Evolutionary conservation across 2,329 filamentous ascomycete species (phyloP), one percentile per base, ranked within the genome.

Genomic region (Stenocarpella maydis): DNA sequence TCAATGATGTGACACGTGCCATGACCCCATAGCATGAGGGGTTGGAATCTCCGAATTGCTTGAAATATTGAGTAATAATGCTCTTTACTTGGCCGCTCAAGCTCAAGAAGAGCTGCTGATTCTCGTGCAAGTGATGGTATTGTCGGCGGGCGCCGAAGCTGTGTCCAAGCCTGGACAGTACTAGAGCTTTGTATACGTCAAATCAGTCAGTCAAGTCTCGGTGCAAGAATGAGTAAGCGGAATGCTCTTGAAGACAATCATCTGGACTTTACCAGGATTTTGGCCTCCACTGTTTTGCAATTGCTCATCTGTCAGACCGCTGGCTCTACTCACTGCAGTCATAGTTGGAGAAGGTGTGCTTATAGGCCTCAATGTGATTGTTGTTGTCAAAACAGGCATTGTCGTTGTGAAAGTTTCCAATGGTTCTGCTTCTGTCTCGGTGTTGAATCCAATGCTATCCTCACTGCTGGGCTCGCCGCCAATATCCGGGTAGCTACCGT

Each of bases 241-340:
- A 15, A n/a, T 8, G 9, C 6, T n/a, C n/a, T 14, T 17, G 9
- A 12, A n/a, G 2, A n/a, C 3, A 2, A n/a, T n/a, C 17, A 34
- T 53, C 37, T 6, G 17, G 4, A 15, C 10, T 34, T 10, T 3
- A 19, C n/a, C 26, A 14, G 3, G 21, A 15, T 9, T 1, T 10
- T n/a, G 39, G 14, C 3, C 8, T 34, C 6, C 55, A 45, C 26
- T 4, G 39, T 2, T 49, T 28, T n/a, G n/a, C 34, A 14, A 15
- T 49, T n/a, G 43, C 12, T 49, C 28, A 21, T 49, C 28, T 15
- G 26, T n/a, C 28, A 52, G 2, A 19, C 8, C 17, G 24, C 31
- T 6, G 9, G 3, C 1, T 49, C 31, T 67, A 67, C 65, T 67
- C 21, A 67, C 65, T 50, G 53, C 65, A 4, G 34, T 67, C 15